Base-by-base conservation (phyloP, 306 rosid genomes). In the Glycine latifolia region DNA sequence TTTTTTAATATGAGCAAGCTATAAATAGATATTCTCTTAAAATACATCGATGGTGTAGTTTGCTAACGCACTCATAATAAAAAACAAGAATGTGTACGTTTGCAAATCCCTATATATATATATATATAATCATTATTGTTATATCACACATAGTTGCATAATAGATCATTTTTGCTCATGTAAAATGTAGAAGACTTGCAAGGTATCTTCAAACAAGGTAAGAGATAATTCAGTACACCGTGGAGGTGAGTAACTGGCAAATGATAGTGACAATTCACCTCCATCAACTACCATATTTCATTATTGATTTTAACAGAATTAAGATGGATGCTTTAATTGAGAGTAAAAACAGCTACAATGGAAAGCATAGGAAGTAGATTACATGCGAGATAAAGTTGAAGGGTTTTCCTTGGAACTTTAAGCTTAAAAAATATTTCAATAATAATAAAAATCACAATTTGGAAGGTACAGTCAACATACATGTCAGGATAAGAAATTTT, bases 401-500 rank as follows among this genome's bases (percentile, higher is more conserved):
- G 26, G 54, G n/a, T 6, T 60, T 67, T 67, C 46, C 3, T 69
- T 20, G 1, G 6, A 68, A 73, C 48, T 37, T 11, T 50, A 74
- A 12, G 58, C 52, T 20, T 44, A 41, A 71, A 70, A 56, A 41
- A 52, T 3, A 66, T 52, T 65, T 14, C 31, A 65, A 63, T 50
- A 73, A 17, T 53, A 43, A 67, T 43, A 54, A 67, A 56, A 48
- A 56, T 13, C 43, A 46, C 10, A 9, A 5, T 50, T 53, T 44
- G 60, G 33, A 59, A n/a, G 48, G 71, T 66, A 60, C 43, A 73
- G 63, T 61, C 66, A 15, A 63, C 75, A 76, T 59, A 39, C 44
- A 71, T 48, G 61, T 75, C 10, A 75, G 63, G 50, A 77, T 52
- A 71, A 50, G 74, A 80, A 83, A 80, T 39, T n/a, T 66, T 50